These are phyloP conservation scores for Knoxdaviesia capensis DNA, from an alignment of 2,329 filamentous ascomycete genomes.

Conservation along the genomic window DNA sequence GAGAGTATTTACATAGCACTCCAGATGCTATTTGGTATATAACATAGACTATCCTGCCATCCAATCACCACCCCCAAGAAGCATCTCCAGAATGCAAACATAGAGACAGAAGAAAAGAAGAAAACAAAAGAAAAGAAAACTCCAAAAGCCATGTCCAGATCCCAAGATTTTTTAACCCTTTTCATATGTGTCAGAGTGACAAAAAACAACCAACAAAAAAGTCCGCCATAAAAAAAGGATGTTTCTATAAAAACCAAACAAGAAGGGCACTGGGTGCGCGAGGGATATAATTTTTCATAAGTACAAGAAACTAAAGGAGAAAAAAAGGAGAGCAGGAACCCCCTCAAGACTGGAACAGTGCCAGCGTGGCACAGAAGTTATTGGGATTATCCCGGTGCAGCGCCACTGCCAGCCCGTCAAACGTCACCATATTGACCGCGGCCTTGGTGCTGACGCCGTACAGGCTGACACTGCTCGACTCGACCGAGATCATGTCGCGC, in stretches of 20 bases:
- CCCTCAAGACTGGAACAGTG: slow-evolving; percentile 20
- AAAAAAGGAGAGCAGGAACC: not conserved
- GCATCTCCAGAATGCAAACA: slow-evolving; percentile 8
- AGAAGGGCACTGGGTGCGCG: not conserved
- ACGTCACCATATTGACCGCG: slow-evolving; percentile 49
- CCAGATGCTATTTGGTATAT: too few species aligned
- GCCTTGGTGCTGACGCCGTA: slow-evolving; percentile 60
- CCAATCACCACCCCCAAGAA: not conserved
- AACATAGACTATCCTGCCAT: too few species aligned
- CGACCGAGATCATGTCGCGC: slow-evolving; percentile 55
- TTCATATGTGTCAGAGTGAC: not conserved
- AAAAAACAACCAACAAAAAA: not conserved
- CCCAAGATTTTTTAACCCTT: not conserved
- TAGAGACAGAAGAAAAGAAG: slow-evolving; percentile 6
- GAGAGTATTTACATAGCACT: too few species aligned
- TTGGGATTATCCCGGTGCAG: slow-evolving; percentile 42
- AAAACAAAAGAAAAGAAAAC: slow-evolving; percentile 5
- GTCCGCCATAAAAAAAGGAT: not conserved
- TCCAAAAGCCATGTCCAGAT: too few species aligned
- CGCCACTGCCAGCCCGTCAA: slow-evolving; percentile 32
- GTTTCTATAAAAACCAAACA: not conserved
- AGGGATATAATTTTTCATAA: not conserved
- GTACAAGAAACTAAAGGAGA: slow-evolving; percentile 4
- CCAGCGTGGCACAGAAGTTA: slow-evolving; percentile 43
- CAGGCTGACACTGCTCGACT: slow-evolving; percentile 41